These are phyloP conservation scores for Passiflora organensis DNA, from an alignment of 345 rosid genomes.

Conservation along the genomic window DNA sequence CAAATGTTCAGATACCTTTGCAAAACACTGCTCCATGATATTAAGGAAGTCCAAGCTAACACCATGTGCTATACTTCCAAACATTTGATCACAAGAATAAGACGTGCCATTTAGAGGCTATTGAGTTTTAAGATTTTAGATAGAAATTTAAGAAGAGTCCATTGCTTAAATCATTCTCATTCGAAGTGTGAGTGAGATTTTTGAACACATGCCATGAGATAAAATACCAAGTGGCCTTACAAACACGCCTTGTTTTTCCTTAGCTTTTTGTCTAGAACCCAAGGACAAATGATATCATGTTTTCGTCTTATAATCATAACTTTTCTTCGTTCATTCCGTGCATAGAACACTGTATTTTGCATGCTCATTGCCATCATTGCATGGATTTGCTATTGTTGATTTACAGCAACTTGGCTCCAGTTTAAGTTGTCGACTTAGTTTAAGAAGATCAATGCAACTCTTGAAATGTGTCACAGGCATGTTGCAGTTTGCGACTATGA, in stretches of 20 bases:
- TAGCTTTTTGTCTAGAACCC: neutral
- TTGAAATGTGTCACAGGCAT: constrained; percentile 12
- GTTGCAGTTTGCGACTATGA: constrained; percentile 20
- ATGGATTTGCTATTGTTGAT: neutral
- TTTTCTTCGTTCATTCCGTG: neutral
- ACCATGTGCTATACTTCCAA: neutral
- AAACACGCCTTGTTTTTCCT: neutral
- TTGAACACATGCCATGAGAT: too few species aligned
- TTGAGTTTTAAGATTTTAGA: too few species aligned
- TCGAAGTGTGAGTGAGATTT: too few species aligned
- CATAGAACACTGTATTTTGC: neutral
- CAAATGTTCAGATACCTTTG: neutral
- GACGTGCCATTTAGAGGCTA: neutral
- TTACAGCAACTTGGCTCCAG: constrained; percentile 12
- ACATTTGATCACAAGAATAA: neutral
- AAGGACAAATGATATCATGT: neutral
- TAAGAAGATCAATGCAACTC: constrained; percentile 25
- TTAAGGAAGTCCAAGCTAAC: neutral
- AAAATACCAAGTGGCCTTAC: too few species aligned
- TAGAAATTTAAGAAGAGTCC: too few species aligned
- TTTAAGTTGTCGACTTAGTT: constrained; percentile 5
- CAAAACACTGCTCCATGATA: neutral
- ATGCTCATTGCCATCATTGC: neutral
- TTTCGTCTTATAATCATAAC: neutral
- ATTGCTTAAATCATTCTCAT: too few species aligned